These are phyloP conservation scores for Xylaria intraflava DNA, from an alignment of 495 filamentous ascomycete genomes.

Conservation along the genomic window DNA sequence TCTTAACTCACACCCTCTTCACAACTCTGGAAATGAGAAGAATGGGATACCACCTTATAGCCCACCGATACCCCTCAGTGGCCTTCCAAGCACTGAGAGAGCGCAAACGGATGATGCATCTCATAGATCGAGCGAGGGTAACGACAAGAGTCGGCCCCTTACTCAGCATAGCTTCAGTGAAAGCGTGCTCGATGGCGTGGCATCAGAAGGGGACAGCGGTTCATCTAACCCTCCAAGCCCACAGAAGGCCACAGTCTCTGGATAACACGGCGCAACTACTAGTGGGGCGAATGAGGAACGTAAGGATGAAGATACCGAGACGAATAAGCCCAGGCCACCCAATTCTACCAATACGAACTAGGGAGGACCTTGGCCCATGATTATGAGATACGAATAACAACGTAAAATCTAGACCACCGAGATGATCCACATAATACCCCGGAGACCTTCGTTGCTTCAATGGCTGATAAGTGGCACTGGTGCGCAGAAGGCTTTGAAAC, in stretches of 20 bases:
- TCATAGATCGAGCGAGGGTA: conserved; percentile 17
- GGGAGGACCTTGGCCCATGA: neutral
- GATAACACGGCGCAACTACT: neutral
- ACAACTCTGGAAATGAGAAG: conserved; percentile 28
- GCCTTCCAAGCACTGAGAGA: conserved; percentile 20
- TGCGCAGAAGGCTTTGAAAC: too few species aligned
- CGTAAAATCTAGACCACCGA: too few species aligned
- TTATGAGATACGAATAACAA: too few species aligned
- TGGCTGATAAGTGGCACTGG: too few species aligned
- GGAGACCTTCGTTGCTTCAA: too few species aligned
- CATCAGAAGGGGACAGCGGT: conserved; percentile 22
- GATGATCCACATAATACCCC: too few species aligned
- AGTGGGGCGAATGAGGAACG: neutral
- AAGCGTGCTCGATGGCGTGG: conserved; percentile 33
- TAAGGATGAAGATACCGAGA: neutral
- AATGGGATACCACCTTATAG: conserved; percentile 27
- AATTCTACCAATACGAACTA: neutral
- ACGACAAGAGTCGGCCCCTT: conserved; percentile 19
- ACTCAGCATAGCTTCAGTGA: conserved; percentile 36
- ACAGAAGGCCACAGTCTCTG: conserved; percentile 2
- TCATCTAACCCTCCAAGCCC: conserved; percentile 25
- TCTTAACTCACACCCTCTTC: conserved; percentile 1
- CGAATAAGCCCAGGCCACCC: neutral
- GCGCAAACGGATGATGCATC: conserved; percentile 17
- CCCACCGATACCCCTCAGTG: conserved; percentile 17